Conservation (phyloP, 2,329 filamentous ascomycete genomes). For the Coleophoma crateriformis region DNA sequence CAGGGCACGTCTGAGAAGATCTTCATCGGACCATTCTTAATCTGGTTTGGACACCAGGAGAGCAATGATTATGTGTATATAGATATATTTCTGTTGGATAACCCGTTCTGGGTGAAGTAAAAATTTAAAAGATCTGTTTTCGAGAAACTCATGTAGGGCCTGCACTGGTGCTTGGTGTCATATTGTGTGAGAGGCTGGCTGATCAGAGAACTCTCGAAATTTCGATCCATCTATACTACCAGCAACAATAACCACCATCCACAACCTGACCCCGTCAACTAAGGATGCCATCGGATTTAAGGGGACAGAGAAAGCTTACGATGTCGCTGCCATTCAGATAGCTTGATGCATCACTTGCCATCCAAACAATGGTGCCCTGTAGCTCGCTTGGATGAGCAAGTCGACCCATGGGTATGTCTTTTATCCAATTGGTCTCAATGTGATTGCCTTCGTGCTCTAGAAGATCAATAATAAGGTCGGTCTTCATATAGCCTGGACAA, state of each 20-base stretch:
- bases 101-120: no score
- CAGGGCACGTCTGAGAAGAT: no score
- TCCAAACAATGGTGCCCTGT: constrained; percentile 26
- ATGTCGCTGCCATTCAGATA: constrained; percentile 19
- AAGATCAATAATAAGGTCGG: constrained; percentile 26
- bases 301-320: constrained; percentile 7
- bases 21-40: no score
- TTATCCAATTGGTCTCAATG: constrained; percentile 29
- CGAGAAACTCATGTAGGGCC: no score
- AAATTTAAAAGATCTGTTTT: no score
- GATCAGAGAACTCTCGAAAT: no score
- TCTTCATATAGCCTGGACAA: constrained; percentile 50
- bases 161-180: no score
- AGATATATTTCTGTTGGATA: no score
- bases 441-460: constrained; percentile 29
- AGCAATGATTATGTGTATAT: no score
- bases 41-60: no score
- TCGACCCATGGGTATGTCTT: constrained; percentile 29
- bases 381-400: constrained; percentile 32
- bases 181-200: no score
- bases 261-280: constrained; percentile 10
- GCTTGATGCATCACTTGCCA: constrained; percentile 20
- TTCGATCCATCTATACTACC: neutral
- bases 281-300: neutral
- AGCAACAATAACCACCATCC: constrained; percentile 17